Evolutionary conservation across 1,139 yeast genomes (phyloP).

Genomic region (Yamadazyma diospyri): DNA sequence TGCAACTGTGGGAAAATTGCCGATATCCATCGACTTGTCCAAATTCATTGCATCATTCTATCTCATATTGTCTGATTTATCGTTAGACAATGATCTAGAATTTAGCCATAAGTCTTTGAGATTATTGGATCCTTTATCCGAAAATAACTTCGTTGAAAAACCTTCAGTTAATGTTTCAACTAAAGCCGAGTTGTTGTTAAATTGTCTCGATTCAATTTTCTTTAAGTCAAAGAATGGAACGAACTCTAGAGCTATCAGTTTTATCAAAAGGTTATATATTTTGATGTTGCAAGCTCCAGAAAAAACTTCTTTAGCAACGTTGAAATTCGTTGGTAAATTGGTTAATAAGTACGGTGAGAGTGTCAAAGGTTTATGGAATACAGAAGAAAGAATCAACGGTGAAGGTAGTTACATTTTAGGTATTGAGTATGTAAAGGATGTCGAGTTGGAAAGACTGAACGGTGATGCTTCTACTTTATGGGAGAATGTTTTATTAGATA

Average conservation of each 20-base stretch:
- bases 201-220: slow-evolving; percentile 76
- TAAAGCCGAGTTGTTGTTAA: slow-evolving; percentile 76
- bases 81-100: slow-evolving; percentile 82
- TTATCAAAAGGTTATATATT: slow-evolving; percentile 74
- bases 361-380: slow-evolving; percentile 71
- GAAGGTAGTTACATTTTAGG: slow-evolving; percentile 70
- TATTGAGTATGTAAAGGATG: slow-evolving; percentile 46
- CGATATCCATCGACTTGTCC: slow-evolving; percentile 63
- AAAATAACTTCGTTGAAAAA: slow-evolving; percentile 34
- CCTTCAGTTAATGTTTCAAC: slow-evolving; percentile 85
- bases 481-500: slow-evolving; percentile 76
- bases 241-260: slow-evolving; percentile 71
- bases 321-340: slow-evolving; percentile 76
- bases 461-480: slow-evolving; percentile 87
- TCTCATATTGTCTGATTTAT: slow-evolving; percentile 57
- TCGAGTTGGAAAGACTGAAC: slow-evolving; percentile 71
- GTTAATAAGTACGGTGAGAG: slow-evolving; percentile 64
- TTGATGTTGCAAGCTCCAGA: slow-evolving; percentile 77
- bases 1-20: slow-evolving; percentile 50
- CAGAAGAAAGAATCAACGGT: slow-evolving; percentile 74
- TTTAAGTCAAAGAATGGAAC: slow-evolving; percentile 76
- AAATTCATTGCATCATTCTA: slow-evolving; percentile 75
- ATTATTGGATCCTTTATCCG: slow-evolving; percentile 67
- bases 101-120: slow-evolving; percentile 78
- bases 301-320: slow-evolving; percentile 72